Evolutionary conservation across 2,329 filamentous ascomycete genomes (phyloP).

Genomic region (Scleromitrula shiraiana): DNA sequence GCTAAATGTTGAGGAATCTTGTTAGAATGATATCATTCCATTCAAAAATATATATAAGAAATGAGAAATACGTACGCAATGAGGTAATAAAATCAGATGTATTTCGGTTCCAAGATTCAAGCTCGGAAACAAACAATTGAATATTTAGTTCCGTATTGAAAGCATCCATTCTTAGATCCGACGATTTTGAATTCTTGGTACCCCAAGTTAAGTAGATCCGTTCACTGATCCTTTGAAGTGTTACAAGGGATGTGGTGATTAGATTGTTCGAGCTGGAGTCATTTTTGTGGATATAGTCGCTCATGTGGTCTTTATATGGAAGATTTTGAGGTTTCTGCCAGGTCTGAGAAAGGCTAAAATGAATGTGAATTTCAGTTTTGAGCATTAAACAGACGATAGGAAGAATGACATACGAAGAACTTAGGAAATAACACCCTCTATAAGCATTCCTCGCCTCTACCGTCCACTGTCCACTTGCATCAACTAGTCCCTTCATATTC

Average conservation of each 20-base stretch:
- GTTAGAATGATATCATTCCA: no score
- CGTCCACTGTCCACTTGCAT: constrained; percentile 15
- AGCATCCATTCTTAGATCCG: constrained; percentile 14
- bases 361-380: not conserved
- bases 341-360: constrained; percentile 10
- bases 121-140: constrained; percentile 20
- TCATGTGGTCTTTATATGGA: constrained; percentile 20
- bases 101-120: constrained; percentile 20
- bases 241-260: constrained; percentile 15
- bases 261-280: no score
- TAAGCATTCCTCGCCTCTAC: constrained; percentile 23
- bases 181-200: constrained; percentile 2
- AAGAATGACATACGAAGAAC: constrained; percentile 20
- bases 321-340: constrained; percentile 24
- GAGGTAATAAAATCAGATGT: constrained; percentile 12
- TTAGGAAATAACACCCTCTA: constrained; percentile 28
- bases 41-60: no score
- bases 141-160: constrained; percentile 21
- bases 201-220: constrained; percentile 11
- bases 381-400: not conserved
- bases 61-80: constrained; percentile 13
- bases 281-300: not conserved
- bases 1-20: constrained; percentile 10
- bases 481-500: constrained; percentile 15
- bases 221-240: constrained; percentile 18